These are phyloP conservation scores for Clohesyomyces aquaticus DNA, from an alignment of 495 filamentous ascomycete species.

Conservation along the genomic window DNA sequence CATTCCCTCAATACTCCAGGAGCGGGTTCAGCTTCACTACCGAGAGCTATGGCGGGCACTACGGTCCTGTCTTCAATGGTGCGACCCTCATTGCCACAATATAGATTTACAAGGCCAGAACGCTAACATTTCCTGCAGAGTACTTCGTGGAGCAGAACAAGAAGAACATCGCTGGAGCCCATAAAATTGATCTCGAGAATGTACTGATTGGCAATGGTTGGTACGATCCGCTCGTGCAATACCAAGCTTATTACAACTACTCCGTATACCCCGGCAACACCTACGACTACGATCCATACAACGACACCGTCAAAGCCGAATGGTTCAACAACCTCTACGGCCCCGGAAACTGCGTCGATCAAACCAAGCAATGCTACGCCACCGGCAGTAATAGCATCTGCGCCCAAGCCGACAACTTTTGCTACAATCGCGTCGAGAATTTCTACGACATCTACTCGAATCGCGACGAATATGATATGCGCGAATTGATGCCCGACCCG, in stretches of 20 bases:
- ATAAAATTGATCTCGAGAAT: constrained; percentile 58
- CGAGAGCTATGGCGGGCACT: constrained; percentile 56
- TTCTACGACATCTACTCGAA: constrained; percentile 57
- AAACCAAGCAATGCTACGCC: constrained; percentile 56
- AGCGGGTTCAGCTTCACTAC: constrained; percentile 51
- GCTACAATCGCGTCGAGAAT: constrained; percentile 57
- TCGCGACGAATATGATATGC: constrained; percentile 65
- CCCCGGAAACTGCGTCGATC: constrained; percentile 64
- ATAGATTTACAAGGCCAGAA: constrained; percentile 39
- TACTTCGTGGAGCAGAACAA: constrained; percentile 71
- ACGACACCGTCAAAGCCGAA: constrained; percentile 41
- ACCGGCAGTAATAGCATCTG: constrained; percentile 55
- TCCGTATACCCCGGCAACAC: constrained; percentile 61
- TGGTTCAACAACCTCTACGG: constrained; percentile 67
- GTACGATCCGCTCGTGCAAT: constrained; percentile 64
- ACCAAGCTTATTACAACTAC: constrained; percentile 68
- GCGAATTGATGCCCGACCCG: constrained; percentile 60
- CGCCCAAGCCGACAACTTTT: constrained; percentile 57
- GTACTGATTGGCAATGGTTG: constrained; percentile 63
- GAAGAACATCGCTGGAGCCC: constrained; percentile 54
- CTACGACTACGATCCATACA: constrained; percentile 55
- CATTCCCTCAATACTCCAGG: constrained; percentile 66
- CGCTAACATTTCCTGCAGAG: constrained; percentile 12
- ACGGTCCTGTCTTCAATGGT: constrained; percentile 59
- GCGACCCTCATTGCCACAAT: constrained; percentile 61